Evolutionary conservation across 2,329 filamentous ascomycete genomes (phyloP).

Genomic region (Scorias spongiosa): DNA sequence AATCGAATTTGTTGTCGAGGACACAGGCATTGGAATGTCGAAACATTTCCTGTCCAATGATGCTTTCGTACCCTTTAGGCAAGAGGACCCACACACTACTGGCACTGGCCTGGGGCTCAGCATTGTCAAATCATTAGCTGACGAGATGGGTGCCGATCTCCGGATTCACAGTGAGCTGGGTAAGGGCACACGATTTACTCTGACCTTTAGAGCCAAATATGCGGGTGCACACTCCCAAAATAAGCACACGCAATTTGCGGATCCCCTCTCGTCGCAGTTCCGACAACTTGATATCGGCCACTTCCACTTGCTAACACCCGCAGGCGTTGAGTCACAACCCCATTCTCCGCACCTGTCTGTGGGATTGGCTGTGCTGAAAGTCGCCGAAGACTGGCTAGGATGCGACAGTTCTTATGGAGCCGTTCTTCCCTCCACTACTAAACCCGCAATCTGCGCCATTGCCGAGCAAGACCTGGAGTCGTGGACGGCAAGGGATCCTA

Average conservation of each 20-base stretch:
- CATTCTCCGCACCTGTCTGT: not conserved
- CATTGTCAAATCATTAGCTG: conserved; percentile 19
- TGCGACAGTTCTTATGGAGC: not conserved
- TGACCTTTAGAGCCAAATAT: conserved; percentile 1
- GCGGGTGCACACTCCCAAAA: not conserved
- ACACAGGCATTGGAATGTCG: conserved; percentile 22
- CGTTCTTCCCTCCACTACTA: not conserved
- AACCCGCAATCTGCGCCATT: conserved; percentile 1
- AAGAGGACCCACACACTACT: conserved; percentile 18
- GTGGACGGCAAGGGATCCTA: not conserved
- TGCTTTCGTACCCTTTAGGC: conserved; percentile 19
- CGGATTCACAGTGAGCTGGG: conserved; percentile 12
- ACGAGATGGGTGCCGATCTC: conserved; percentile 13
- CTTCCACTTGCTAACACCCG: not conserved
- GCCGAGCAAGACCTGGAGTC: conserved; percentile 1
- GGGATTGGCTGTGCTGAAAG: not conserved
- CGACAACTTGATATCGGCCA: not conserved
- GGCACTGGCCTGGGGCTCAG: conserved; percentile 22
- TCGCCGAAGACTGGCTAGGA: not conserved
- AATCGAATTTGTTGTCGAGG: conserved; percentile 8
- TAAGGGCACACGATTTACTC: conserved; percentile 10
- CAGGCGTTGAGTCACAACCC: not conserved
- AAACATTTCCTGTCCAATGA: conserved; percentile 15
- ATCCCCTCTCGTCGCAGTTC: not conserved
- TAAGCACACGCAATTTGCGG: not conserved